A percentile compares a stretch with the other conserved stretches of the same genome.
Evolutionary conservation across 2,329 filamentous ascomycete species (phyloP).

Genomic region (Trichoderma endophyticum): DNA sequence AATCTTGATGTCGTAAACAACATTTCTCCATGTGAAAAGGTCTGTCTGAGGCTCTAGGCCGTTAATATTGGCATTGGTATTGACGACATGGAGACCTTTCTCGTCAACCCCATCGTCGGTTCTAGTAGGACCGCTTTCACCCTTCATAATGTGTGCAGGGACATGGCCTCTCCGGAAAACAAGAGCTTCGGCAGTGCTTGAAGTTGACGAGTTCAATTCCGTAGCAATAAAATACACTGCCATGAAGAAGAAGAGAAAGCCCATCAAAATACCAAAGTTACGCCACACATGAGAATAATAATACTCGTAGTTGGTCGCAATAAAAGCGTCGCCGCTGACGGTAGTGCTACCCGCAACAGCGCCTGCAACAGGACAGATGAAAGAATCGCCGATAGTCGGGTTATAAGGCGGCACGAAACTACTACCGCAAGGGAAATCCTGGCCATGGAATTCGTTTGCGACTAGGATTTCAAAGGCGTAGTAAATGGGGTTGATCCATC

Average conservation of each 20-base stretch:
- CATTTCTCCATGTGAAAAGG: constrained; percentile 76
- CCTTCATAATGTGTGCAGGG: constrained; percentile 40
- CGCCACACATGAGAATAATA: constrained; percentile 59
- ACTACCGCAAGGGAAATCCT: constrained; percentile 53
- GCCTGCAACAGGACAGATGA: constrained; percentile 53
- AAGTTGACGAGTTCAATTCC: constrained; percentile 62
- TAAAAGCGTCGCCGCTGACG: constrained; percentile 61
- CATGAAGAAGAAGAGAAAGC: constrained; percentile 63
- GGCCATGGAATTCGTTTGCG: constrained; percentile 67
- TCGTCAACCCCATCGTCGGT: constrained; percentile 32
- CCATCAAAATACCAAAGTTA: constrained; percentile 67
- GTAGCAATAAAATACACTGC: constrained; percentile 59
- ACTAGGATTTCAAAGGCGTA: constrained; percentile 73
- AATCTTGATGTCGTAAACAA: constrained; percentile 69
- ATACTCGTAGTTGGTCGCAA: constrained; percentile 55
- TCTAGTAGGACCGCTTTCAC: constrained; percentile 26
- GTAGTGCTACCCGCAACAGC: constrained; percentile 50
- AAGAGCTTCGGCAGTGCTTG: constrained; percentile 64
- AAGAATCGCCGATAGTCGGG: constrained; percentile 42
- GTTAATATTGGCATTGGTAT: not conserved
- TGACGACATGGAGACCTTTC: constrained; percentile 18
- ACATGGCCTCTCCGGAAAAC: constrained; percentile 60
- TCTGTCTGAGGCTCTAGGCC: constrained; percentile 44
- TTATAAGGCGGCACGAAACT: constrained; percentile 47
- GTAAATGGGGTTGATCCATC: constrained; percentile 69